Conservation (phyloP, 495 filamentous ascomycete species). For the Tuber borchii region DNA sequence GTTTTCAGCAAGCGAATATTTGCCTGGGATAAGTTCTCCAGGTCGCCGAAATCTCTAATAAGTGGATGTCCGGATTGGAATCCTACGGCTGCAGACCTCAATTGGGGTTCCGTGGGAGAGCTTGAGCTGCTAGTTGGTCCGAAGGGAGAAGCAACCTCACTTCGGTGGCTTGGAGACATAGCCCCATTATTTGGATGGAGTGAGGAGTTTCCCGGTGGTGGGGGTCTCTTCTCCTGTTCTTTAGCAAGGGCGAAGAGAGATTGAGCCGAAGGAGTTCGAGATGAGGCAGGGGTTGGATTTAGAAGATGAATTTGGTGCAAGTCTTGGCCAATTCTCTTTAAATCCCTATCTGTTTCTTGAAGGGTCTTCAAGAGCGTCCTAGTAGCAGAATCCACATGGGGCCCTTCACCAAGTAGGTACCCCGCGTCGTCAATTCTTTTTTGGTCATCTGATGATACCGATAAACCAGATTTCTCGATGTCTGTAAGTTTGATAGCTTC, state of each 20-base stretch:
- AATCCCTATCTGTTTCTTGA: slow-evolving; percentile 21
- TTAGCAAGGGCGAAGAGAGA: neutral
- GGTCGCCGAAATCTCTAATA: slow-evolving; percentile 28
- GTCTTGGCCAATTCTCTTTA: slow-evolving; percentile 24
- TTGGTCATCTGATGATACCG: neutral
- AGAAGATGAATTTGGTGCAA: slow-evolving; percentile 31
- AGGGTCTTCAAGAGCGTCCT: slow-evolving; percentile 21
- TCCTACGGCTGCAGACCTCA: neutral
- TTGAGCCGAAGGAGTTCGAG: slow-evolving; percentile 8
- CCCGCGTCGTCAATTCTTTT: neutral
- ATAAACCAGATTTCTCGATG: neutral
- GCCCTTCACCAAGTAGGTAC: slow-evolving; percentile 4
- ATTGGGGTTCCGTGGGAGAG: neutral
- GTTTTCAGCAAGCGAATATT: slow-evolving; percentile 35
- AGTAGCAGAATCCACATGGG: slow-evolving; percentile 10
- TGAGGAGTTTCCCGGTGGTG: neutral
- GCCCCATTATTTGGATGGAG: neutral
- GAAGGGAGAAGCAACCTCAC: neutral
- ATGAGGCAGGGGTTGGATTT: slow-evolving; percentile 25
- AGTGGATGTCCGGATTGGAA: slow-evolving; percentile 33
- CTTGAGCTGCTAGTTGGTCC: neutral
- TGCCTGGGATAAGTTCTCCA: slow-evolving; percentile 28
- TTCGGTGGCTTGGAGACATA: neutral
- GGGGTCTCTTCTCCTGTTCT: neutral
- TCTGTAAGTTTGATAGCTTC: slow-evolving; percentile 11